These are phyloP conservation scores for Chaetoscypha palmicola DNA, from an alignment of 2,329 filamentous ascomycete genomes.

Conservation along the genomic window DNA sequence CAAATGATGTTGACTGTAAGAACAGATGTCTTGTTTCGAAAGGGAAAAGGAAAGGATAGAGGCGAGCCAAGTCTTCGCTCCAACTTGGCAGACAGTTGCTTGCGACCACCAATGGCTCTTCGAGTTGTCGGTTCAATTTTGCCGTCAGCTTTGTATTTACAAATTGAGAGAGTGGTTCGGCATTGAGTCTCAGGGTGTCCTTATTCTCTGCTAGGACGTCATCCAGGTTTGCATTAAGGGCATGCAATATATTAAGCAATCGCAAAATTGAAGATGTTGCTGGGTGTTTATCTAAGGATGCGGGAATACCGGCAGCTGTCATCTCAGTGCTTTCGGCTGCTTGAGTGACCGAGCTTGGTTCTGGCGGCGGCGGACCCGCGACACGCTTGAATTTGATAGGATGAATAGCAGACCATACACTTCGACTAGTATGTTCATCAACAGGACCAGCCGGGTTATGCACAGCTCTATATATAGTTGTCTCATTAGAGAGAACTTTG, in stretches of 20 bases:
- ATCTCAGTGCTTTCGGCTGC: slow-evolving; percentile 44
- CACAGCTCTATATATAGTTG: slow-evolving; percentile 91
- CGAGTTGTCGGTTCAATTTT: slow-evolving; percentile 92
- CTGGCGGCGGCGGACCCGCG: slow-evolving; percentile 70
- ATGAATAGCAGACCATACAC: slow-evolving; percentile 85
- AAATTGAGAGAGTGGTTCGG: slow-evolving; percentile 85
- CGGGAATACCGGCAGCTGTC: slow-evolving; percentile 58
- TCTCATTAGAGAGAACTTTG: slow-evolving; percentile 80
- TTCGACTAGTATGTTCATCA: slow-evolving; percentile 63
- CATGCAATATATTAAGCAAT: slow-evolving; percentile 82
- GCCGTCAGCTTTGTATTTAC: slow-evolving; percentile 98
- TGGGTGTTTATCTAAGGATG: slow-evolving; percentile 75
- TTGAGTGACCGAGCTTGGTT: slow-evolving; percentile 56
- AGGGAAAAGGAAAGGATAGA: slow-evolving; percentile 95
- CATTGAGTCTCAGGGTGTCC: slow-evolving; percentile 60
- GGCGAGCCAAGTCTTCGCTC: slow-evolving; percentile 88
- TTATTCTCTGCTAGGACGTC: slow-evolving; percentile 79
- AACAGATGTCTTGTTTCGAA: slow-evolving; percentile 97
- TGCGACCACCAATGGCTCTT: slow-evolving; percentile 93
- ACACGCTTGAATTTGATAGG: slow-evolving; percentile 88
- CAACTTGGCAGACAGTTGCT: slow-evolving; percentile 93
- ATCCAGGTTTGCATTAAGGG: slow-evolving; percentile 87
- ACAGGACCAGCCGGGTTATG: slow-evolving; percentile 50
- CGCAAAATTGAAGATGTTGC: slow-evolving; percentile 82
- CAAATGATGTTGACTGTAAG: slow-evolving; percentile 95